Evolutionary conservation across 2,329 filamentous ascomycete genomes (phyloP).

Genomic region (Cladobotryum mycophilum): DNA sequence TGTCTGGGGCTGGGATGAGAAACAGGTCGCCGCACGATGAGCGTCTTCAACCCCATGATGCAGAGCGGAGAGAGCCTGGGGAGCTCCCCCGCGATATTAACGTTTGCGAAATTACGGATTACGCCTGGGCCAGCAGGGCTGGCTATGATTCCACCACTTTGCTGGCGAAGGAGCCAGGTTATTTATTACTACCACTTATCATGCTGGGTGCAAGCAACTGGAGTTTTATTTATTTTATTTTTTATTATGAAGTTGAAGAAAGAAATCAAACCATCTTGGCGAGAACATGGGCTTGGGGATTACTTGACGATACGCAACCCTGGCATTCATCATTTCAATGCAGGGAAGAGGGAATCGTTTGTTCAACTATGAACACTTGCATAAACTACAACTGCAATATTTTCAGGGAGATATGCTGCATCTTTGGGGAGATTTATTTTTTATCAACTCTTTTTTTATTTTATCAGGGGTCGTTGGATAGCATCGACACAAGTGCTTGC

Average conservation of each 20-base stretch:
- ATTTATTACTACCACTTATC: not conserved
- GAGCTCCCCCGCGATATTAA: not conserved
- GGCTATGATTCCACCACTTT: not conserved
- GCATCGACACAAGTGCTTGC: too few relatives aligned
- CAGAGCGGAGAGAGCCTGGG: not conserved
- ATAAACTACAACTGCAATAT: not conserved
- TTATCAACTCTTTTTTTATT: not conserved
- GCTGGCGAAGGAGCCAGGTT: not conserved
- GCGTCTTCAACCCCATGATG: not conserved
- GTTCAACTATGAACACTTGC: not conserved
- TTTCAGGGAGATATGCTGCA: constrained; percentile 1
- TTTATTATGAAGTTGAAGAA: not conserved
- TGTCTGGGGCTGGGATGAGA: constrained; percentile 95
- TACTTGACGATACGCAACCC: not conserved
- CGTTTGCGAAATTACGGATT: not conserved
- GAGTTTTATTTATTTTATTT: too few relatives aligned
- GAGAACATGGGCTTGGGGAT: not conserved
- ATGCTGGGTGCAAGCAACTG: too few relatives aligned
- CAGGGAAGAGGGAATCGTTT: not conserved
- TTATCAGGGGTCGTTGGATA: not conserved
- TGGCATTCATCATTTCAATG: not conserved
- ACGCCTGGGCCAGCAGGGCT: constrained; percentile 5
- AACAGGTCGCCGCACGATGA: constrained; percentile 6
- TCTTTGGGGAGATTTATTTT: constrained; percentile 1
- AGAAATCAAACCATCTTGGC: not conserved